Percentiles rank a stretch among this genome's conserved stretches.
Conservation (phyloP, 2,329 filamentous ascomycete genomes). For the Colletotrichum cordylinicola region DNA sequence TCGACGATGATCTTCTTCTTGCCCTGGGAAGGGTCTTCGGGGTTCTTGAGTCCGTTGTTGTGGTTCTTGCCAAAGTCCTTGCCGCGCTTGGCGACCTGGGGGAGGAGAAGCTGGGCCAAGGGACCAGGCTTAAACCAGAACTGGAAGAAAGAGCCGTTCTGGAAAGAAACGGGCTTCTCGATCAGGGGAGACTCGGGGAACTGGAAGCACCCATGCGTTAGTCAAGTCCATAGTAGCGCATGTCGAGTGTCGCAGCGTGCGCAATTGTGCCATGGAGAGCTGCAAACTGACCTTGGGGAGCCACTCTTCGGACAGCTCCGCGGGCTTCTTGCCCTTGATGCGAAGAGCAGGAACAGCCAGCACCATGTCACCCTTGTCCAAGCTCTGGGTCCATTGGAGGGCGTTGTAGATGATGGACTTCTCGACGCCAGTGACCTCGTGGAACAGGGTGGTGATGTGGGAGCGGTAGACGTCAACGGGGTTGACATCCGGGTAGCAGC, state of each 20-base stretch:
- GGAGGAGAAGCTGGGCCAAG: constrained; percentile 70
- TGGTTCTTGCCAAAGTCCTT: constrained; percentile 69
- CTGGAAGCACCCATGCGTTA: constrained; percentile 38
- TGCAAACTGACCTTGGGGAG: constrained; percentile 55
- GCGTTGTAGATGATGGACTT: constrained; percentile 74
- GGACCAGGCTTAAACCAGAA: constrained; percentile 81
- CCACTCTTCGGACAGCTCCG: constrained; percentile 67
- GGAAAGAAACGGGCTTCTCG: constrained; percentile 67
- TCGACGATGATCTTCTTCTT: constrained; percentile 77
- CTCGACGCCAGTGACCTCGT: constrained; percentile 74
- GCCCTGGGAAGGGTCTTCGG: constrained; percentile 62
- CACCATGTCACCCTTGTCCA: constrained; percentile 84
- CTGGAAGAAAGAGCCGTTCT: constrained; percentile 69
- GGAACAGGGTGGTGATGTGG: constrained; percentile 74
- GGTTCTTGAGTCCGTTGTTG: constrained; percentile 65
- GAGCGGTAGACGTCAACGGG: constrained; percentile 81
- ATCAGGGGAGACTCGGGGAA: constrained; percentile 79
- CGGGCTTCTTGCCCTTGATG: constrained; percentile 73
- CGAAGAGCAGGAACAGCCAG: constrained; percentile 81
- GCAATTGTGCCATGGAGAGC: background rate
- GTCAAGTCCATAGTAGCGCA: background rate
- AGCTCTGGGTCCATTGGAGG: constrained; percentile 77
- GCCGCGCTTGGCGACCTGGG: constrained; percentile 69
- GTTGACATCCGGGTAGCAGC: constrained; percentile 72
- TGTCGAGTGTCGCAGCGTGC: background rate